Percentiles rank a stretch among this genome's conserved stretches.
phyloP scores from a whole-genome alignment of 2,329 filamentous ascomycete genomes.

The Claviceps maximensis region DNA sequence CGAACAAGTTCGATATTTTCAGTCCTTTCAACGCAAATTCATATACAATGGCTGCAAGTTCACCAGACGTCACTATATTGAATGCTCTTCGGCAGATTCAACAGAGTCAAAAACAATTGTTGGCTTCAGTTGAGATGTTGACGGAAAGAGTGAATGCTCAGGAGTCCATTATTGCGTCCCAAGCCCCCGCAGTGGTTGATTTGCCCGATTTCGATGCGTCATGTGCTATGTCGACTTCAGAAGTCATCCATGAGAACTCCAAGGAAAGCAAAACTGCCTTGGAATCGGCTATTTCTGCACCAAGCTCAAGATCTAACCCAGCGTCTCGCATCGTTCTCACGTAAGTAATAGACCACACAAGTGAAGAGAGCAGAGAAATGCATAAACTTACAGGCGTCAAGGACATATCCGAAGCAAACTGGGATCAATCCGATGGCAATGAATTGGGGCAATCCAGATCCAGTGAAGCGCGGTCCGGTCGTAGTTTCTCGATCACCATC shows the following conservation, averaged over 20 bases:
- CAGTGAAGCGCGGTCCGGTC: constrained; percentile 66
- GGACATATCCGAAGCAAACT: constrained; percentile 84
- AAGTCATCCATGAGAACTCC: not conserved
- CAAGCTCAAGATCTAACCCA: constrained; percentile 29
- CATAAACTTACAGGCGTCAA: constrained; percentile 13
- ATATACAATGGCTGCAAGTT: not conserved
- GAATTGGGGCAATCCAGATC: constrained; percentile 73
- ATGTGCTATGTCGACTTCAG: not conserved
- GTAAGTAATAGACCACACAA: constrained; percentile 20
- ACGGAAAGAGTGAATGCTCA: constrained; percentile 16
- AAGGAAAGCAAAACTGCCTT: not conserved
- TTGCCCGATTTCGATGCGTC: not conserved
- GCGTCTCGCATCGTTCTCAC: constrained; percentile 44
- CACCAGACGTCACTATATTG: constrained; percentile 11
- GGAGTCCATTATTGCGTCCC: constrained; percentile 4
- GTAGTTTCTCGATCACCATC: constrained; percentile 66
- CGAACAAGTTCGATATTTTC: not conserved
- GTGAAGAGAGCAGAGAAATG: not conserved
- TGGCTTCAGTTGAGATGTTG: constrained; percentile 27
- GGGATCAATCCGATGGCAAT: constrained; percentile 85
- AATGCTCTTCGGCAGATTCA: constrained; percentile 27
- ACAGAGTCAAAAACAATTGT: constrained; percentile 26
- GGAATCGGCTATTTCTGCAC: constrained; percentile 6
- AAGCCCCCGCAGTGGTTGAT: not conserved
- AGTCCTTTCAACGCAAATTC: too few relatives aligned